Evolutionary conservation across 306 rosid species (phyloP).

Genomic region (Fagus sylvatica): DNA sequence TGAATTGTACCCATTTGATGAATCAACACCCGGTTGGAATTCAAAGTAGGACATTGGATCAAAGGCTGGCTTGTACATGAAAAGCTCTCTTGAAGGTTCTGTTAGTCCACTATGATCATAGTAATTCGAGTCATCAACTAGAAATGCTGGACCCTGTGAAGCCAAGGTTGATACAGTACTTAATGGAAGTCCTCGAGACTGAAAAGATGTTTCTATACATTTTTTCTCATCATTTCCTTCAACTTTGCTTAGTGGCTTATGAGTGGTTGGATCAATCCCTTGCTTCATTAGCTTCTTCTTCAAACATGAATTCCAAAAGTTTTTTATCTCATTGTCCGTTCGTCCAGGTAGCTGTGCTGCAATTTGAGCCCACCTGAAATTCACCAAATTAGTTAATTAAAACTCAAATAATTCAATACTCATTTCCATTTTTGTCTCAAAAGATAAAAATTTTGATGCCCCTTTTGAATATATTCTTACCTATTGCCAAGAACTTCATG

Average conservation of each 20-base stretch:
- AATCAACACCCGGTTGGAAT: slow-evolving; percentile 39
- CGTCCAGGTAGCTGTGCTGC: slow-evolving; percentile 95
- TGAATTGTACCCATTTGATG: slow-evolving; percentile 35
- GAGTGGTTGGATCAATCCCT: slow-evolving; percentile 91
- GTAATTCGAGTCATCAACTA: slow-evolving; percentile 42
- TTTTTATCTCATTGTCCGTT: slow-evolving; percentile 94
- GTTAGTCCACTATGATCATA: slow-evolving; percentile 37
- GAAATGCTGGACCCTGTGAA: slow-evolving; percentile 60
- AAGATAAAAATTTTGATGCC: neutral
- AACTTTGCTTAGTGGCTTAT: slow-evolving; percentile 61
- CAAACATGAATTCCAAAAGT: slow-evolving; percentile 90
- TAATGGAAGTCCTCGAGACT: slow-evolving; percentile 24
- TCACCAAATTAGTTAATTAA: neutral
- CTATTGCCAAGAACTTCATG: slow-evolving; percentile 88
- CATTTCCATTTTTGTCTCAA: slow-evolving; percentile 10
- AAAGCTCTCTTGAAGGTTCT: slow-evolving; percentile 48
- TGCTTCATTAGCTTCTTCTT: slow-evolving; percentile 94
- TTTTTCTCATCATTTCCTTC: slow-evolving; percentile 41
- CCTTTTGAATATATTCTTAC: slow-evolving; percentile 24
- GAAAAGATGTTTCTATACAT: slow-evolving; percentile 37
- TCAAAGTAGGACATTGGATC: slow-evolving; percentile 64
- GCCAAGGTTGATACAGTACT: slow-evolving; percentile 24
- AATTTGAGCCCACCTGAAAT: slow-evolving; percentile 92
- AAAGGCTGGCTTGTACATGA: slow-evolving; percentile 38
- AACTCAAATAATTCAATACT: neutral